These are phyloP conservation scores for Globisporangium uncinulatum DNA, from an alignment of 352 stramenopile genomes.

Conservation along the genomic window DNA sequence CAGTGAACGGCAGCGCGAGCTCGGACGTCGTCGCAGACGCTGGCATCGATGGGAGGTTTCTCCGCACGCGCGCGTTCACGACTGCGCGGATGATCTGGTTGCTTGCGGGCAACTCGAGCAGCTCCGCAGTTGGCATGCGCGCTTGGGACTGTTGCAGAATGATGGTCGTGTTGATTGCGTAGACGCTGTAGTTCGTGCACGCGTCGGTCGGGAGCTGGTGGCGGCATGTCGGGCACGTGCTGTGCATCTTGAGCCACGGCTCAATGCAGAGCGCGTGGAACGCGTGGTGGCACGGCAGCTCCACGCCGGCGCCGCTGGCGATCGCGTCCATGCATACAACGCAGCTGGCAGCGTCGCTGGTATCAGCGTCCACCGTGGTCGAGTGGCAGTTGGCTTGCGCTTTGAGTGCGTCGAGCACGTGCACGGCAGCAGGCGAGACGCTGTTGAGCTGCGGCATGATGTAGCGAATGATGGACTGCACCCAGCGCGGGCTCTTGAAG, in stretches of 20 bases:
- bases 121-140: slow-evolving; percentile 60
- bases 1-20: slow-evolving; percentile 18
- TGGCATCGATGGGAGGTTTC: slow-evolving; percentile 27
- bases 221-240: slow-evolving; percentile 79
- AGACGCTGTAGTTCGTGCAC: slow-evolving; percentile 85
- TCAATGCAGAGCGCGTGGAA: slow-evolving; percentile 81
- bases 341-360: slow-evolving; percentile 27
- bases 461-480: slow-evolving; percentile 88
- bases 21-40: background rate
- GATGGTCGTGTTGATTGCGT: slow-evolving; percentile 89
- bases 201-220: slow-evolving; percentile 74
- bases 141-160: slow-evolving; percentile 83
- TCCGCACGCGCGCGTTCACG: slow-evolving; percentile 76
- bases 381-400: slow-evolving; percentile 20
- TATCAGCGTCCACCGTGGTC: slow-evolving; percentile 21
- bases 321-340: slow-evolving; percentile 85
- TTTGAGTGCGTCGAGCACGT: slow-evolving; percentile 61
- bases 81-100: slow-evolving; percentile 85
- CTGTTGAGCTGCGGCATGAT: slow-evolving; percentile 86
- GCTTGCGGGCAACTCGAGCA: slow-evolving; percentile 75
- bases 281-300: slow-evolving; percentile 73
- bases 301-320: slow-evolving; percentile 31
- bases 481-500: slow-evolving; percentile 87
- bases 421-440: slow-evolving; percentile 62
- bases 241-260: slow-evolving; percentile 84